phyloP scores from a whole-genome alignment of 768 basidiomycete genomes.

The Kondoa subrosea region DNA sequence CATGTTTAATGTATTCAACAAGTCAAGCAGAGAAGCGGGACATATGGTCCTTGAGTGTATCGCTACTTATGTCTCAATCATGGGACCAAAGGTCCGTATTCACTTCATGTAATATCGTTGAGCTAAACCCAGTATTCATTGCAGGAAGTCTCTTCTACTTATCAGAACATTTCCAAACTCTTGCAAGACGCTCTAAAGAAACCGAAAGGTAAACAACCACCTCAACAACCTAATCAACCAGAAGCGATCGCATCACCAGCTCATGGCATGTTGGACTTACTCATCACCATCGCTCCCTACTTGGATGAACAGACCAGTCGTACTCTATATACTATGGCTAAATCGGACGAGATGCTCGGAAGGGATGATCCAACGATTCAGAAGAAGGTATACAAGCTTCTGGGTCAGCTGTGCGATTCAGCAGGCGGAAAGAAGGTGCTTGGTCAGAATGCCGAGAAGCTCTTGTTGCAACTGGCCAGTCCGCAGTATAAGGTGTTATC shows the following conservation, averaged over 20 bases:
- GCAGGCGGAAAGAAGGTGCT: conserved; percentile 37
- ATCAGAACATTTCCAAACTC: conserved; percentile 54
- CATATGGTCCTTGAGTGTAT: conserved; percentile 73
- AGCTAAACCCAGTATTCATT: conserved; percentile 10
- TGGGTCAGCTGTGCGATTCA: conserved; percentile 55
- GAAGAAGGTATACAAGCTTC: conserved; percentile 83
- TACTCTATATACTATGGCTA: conserved; percentile 51
- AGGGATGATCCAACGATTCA: conserved; percentile 74
- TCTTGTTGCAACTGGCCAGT: conserved; percentile 51
- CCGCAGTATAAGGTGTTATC: conserved; percentile 49
- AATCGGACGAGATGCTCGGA: conserved; percentile 51
- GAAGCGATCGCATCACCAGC: conserved; percentile 29
- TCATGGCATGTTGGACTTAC: conserved; percentile 56
- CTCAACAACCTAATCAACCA: too few relatives aligned
- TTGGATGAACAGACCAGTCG: conserved; percentile 47
- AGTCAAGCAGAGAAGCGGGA: conserved; percentile 49
- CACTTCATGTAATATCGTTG: neutral
- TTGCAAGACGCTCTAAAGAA: conserved; percentile 47
- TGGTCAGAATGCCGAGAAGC: conserved; percentile 40
- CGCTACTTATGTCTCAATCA: conserved; percentile 65
- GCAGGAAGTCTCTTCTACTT: conserved; percentile 65
- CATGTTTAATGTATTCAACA: conserved; percentile 89
- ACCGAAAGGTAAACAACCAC: conserved; percentile 13
- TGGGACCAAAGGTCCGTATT: conserved; percentile 45
- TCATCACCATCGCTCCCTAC: conserved; percentile 63